Base-by-base conservation (phyloP, 1,284 basidiomycete species). In the Erythrobasidium hasegawianum region DNA sequence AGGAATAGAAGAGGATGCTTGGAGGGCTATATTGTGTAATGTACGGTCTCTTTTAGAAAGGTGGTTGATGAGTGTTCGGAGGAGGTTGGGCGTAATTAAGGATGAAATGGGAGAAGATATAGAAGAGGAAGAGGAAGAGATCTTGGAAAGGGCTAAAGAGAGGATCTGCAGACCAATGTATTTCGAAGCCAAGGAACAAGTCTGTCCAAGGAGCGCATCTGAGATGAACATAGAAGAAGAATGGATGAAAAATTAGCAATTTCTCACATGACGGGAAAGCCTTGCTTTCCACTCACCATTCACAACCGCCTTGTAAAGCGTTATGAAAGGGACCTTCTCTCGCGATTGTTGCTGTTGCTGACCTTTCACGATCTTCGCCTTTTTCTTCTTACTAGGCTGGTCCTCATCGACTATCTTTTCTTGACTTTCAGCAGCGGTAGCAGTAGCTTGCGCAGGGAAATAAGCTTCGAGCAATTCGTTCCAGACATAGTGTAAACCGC, bases 31-130 rank as follows among this genome's bases (percentile, higher is more conserved):
- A 77, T 90, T 92, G 80, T 97, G 90, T 38, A 97, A 80, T 76
- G 92, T 86, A 61, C 93, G 84, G 77, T 97, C 92, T 60, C 83
- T 82, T 62, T 88, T 87, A 0, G 90, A 87, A 18, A 98, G 83
- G 75, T 97, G 92, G 77, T 95, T 96, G 71, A 96, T 94, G 89
- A 93, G 95, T 45, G 88, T 88, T 50, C 92, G 87, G 89, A 97
- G 94, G 74, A 97, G 90, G 77, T 97, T 95, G 72, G 88, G 87
- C 11, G 91, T 95, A 78, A 97, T 96, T 18, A n/a, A n/a, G n/a
- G n/a, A n/a, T n/a, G n/a, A n/a, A n/a, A n/a, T n/a, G n/a, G n/a
- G n/a, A n/a, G 45, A 68, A 16, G 49, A 43, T 39, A 50, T 26
- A 20, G 20, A 50, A 18, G 14, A 27, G 22, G 38, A 22, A 11